Evolutionary conservation across 306 rosid genomes (phyloP), one percentile per base, ranked within the genome.

Genomic region (Vicia villosa): DNA sequence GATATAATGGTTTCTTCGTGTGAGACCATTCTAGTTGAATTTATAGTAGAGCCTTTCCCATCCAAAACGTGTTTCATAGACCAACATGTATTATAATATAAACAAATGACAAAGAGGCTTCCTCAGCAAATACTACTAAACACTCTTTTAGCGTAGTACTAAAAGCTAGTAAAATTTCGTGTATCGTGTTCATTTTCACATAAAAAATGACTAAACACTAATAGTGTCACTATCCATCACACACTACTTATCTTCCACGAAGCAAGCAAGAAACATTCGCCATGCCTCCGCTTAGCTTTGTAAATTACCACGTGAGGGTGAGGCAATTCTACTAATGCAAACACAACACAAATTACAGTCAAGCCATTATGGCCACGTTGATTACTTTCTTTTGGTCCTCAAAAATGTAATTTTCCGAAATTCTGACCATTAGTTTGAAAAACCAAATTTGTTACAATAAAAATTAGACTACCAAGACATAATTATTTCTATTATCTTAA

Each of bases 211-310:
- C 4, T 47, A 41, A 1, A 15, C 3, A 7, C 34, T 11, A 14
- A 75, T 8, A 4, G 34, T 42, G 37, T 16, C 56, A 11, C 19
- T 10, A 3, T 55, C 1, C 11, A 14, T 10, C 41, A 19, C 10
- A 9, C 28, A 14, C 59, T 1, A n/a, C 7, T 34, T 57, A 20
- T 52, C 63, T 79, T 73, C 75, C 40, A 0, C 6, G 82, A 78
- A 78, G 32, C 47, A 40, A 57, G 28, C 50, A 19, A 28, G 82
- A 78, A 78, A 56, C 58, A 6, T 32, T 24, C 4, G 1, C 6
- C 9, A 15, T 3, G 32, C 32, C 24, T n/a, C 47, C 11, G 12
- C 41, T 8, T 4, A 26, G 14, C 14, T 36, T 17, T 36, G 17
- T 28, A 22, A 51, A 38, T 54, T 7, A 37, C 12, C 69, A 70